These are phyloP conservation scores for Phialemoniopsis sp. DNA, from an alignment of 2,329 filamentous ascomycete species.

Conservation along the genomic window DNA sequence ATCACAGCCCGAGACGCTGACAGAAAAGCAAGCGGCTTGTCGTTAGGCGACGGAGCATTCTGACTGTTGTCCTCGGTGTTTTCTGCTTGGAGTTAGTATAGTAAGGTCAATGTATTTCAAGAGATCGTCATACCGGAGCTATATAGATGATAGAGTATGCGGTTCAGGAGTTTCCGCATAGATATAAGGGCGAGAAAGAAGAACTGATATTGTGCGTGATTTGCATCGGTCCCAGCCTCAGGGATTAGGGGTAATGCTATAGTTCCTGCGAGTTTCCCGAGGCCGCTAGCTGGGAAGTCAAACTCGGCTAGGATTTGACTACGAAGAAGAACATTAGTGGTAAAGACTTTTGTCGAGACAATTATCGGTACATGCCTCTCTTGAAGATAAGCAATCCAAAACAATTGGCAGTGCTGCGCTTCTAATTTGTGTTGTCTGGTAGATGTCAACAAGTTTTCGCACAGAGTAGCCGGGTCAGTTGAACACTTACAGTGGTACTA, in stretches of 20 bases:
- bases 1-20: conserved; percentile 2
- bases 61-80: too few species aligned
- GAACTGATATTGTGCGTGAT: conserved; percentile 3
- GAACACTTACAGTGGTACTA: conserved; percentile 1
- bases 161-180: conserved; percentile 4
- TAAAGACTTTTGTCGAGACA: neutral
- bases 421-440: neutral
- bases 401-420: conserved; percentile 4
- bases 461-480: too few species aligned
- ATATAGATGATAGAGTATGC: conserved; percentile 4
- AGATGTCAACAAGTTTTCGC: too few species aligned
- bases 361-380: conserved; percentile 1
- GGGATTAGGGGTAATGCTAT: conserved; percentile 3
- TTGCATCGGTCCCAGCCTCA: neutral
- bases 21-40: neutral
- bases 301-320: conserved; percentile 5
- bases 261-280: conserved; percentile 1
- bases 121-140: neutral
- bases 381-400: conserved; percentile 6
- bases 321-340: neutral
- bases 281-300: conserved; percentile 3
- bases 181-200: conserved; percentile 7
- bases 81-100: neutral
- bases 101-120: too few species aligned
- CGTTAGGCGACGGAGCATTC: too few species aligned